Evolutionary conservation across 768 basidiomycete species (phyloP).

Genomic region (Boletus vinaceobasis): DNA sequence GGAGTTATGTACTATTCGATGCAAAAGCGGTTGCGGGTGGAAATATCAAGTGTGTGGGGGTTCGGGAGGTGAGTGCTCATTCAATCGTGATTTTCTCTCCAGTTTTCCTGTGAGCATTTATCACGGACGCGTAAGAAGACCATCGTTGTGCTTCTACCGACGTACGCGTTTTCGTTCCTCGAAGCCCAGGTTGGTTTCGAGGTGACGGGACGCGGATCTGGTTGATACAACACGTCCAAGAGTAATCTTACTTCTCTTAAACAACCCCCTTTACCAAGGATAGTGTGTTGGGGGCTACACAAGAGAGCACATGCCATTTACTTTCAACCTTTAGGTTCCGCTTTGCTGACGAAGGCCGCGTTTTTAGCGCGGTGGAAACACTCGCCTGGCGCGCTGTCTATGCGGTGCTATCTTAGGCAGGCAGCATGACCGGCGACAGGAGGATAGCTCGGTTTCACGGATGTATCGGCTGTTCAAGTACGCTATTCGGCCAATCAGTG

Average conservation of each 20-base stretch:
- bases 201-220: constrained; percentile 36
- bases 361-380: constrained; percentile 54
- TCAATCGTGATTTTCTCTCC: not conserved
- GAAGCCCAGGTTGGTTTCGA: constrained; percentile 63
- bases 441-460: constrained; percentile 30
- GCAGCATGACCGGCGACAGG: constrained; percentile 47
- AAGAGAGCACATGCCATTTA: constrained; percentile 63
- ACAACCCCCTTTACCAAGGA: constrained; percentile 84
- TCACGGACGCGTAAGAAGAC: constrained; percentile 88
- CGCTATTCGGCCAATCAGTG: constrained; percentile 69
- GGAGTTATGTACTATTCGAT: constrained; percentile 83
- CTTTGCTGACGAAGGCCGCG: constrained; percentile 17
- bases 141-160: constrained; percentile 72
- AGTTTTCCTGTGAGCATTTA: not conserved
- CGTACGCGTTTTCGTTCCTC: constrained; percentile 31
- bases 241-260: constrained; percentile 59
- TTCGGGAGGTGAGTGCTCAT: constrained; percentile 48
- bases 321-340: constrained; percentile 5
- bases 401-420: constrained; percentile 85
- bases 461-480: constrained; percentile 81
- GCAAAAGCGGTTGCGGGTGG: constrained; percentile 48
- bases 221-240: constrained; percentile 97
- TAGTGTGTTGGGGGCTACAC: constrained; percentile 83
- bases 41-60: constrained; percentile 18
- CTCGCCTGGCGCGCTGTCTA: constrained; percentile 66